These are phyloP conservation scores for Phytophthora podocarpi DNA, from an alignment of 352 stramenopile genomes.

Conservation along the genomic window DNA sequence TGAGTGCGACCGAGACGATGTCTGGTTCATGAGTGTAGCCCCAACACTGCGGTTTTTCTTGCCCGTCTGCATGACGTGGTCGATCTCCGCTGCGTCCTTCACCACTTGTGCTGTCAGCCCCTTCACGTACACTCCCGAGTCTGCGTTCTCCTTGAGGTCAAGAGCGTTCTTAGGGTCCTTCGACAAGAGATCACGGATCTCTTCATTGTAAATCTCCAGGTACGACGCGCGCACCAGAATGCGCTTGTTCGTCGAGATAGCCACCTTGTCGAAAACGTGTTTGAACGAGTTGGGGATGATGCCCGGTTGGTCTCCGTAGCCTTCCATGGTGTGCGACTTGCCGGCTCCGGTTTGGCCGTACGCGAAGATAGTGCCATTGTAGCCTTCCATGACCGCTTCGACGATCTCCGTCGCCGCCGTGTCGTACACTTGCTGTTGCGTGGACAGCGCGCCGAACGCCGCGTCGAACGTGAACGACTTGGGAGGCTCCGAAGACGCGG, in stretches of 20 bases:
- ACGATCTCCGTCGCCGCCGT: constrained; percentile 91
- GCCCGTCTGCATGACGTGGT: constrained; percentile 92
- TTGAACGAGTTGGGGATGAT: constrained; percentile 93
- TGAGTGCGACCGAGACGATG: constrained; percentile 96
- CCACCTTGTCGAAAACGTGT: constrained; percentile 90
- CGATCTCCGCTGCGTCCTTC: constrained; percentile 89
- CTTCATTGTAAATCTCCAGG: constrained; percentile 98
- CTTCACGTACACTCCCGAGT: constrained; percentile 92
- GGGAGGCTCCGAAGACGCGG: constrained; percentile 67
- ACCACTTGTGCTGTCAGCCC: constrained; percentile 89
- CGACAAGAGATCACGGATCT: constrained; percentile 95
- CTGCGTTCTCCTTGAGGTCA: constrained; percentile 92
- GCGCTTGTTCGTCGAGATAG: constrained; percentile 92
- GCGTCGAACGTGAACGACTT: constrained; percentile 98
- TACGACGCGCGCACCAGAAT: constrained; percentile 96
- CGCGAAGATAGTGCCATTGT: constrained; percentile 93
- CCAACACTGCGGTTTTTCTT: constrained; percentile 96
- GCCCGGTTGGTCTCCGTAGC: constrained; percentile 76
- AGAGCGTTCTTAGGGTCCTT: constrained; percentile 80
- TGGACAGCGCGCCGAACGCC: constrained; percentile 93
- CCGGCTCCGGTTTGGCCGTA: constrained; percentile 92
- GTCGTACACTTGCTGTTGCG: constrained; percentile 95
- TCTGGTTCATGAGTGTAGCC: constrained; percentile 98
- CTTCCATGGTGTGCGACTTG: constrained; percentile 91
- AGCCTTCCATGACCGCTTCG: constrained; percentile 89